Evolutionary conservation across 1,139 yeast genomes (phyloP).

Genomic region (Lodderomyces elongisporus): DNA sequence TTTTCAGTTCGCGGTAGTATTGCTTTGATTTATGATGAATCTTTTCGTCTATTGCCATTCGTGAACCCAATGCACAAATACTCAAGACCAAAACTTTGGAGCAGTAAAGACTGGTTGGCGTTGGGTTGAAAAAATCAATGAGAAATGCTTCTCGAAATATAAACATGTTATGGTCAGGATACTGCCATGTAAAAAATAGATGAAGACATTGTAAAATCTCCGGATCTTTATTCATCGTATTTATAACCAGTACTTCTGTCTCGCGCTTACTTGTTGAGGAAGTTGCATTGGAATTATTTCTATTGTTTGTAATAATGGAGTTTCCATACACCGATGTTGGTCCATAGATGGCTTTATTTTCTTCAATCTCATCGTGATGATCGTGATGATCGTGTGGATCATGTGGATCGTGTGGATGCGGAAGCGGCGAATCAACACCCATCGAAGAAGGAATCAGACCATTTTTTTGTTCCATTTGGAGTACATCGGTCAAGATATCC

Average conservation of each 20-base stretch:
- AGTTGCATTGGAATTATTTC: conserved; percentile 8
- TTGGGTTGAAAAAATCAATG: conserved; percentile 50
- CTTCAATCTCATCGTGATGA: conserved; percentile 16
- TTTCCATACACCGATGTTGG: conserved; percentile 49
- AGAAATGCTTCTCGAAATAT: conserved; percentile 63
- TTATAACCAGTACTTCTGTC: conserved; percentile 12
- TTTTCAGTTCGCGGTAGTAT: conserved; percentile 47
- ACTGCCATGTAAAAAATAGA: conserved; percentile 59
- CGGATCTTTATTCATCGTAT: conserved; percentile 29
- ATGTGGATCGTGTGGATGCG: neutral
- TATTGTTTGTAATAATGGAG: conserved; percentile 21
- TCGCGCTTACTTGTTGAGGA: conserved; percentile 18
- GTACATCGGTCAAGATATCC: conserved; percentile 14
- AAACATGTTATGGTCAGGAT: conserved; percentile 60
- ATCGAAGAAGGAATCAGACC: too few relatives aligned
- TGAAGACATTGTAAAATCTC: conserved; percentile 48
- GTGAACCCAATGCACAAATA: conserved; percentile 54
- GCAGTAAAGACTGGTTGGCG: conserved; percentile 44
- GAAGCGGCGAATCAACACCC: neutral
- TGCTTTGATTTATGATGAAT: conserved; percentile 32
- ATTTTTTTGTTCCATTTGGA: neutral
- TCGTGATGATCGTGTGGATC: conserved; percentile 1
- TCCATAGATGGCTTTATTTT: conserved; percentile 37
- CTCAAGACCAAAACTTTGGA: conserved; percentile 48
- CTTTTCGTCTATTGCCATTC: conserved; percentile 41